Evolutionary conservation across 176 grass and related monocot genomes (phyloP), one percentile per base, ranked within the genome.

Genomic region (barley (Hordeum vulgare)): DNA sequence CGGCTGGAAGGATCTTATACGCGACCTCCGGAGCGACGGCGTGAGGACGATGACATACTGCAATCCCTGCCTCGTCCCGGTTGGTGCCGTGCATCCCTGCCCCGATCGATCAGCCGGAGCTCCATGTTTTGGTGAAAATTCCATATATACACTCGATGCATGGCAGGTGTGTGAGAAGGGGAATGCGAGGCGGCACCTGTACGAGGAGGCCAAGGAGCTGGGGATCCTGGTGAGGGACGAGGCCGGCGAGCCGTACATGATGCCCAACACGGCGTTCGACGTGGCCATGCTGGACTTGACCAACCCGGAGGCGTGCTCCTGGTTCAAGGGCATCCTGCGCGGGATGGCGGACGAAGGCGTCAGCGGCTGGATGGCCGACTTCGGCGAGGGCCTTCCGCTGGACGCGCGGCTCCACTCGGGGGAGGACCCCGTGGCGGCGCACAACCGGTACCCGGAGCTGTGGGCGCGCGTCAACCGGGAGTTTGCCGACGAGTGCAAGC

Each of bases 361-460:
- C 42, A 84, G 80, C 88, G 95, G 92, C 61, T 97, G 95, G 95
- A 94, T 97, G 95, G 95, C 95, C 20, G 95, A 97, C 84, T 97
- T 97, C 86, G 95, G 95, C 10, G 95, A 97, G 83, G 95, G 92
- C 15, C 79, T 97, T 25, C 95, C 95, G 2, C 81, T 97, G 66
- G 92, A 97, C 84, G 95, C 95, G 75, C 57, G 70, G 26, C 90
- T 97, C 51, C 88, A 97, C 77, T 91, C 95, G 81, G 90, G 88
- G 26, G 95, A 97, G 49, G 84, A 93, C 73, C 88, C 92, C 74
- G 84, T 94, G 78, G 84, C 79, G 9, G 92, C 90, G 35, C 95
- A 97, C 83, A 97, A 97, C 65, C 77, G 86, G 40, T 97, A 97
- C 47, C 92, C 95, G 8, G 95, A 97, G 90, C 89, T 97, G 36